Percentiles rank a stretch among this genome's conserved stretches.
Conservation (phyloP, 148 eudicot species). For the Rhododendron griersonianum region DNA sequence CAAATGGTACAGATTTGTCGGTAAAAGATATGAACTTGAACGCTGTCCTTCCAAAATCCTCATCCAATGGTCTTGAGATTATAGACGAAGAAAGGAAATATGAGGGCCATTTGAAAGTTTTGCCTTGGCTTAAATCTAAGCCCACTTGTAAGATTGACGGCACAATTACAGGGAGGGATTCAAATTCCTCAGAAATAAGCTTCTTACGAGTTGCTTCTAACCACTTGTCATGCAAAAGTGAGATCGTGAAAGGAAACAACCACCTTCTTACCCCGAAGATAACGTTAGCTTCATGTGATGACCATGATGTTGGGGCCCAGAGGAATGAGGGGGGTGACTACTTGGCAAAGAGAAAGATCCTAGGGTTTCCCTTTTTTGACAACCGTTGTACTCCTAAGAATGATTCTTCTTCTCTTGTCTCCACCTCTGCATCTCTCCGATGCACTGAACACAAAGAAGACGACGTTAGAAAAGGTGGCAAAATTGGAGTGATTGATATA, state of each 20-base stretch:
- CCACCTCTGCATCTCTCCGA: constrained; percentile 24
- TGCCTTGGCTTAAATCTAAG: constrained; percentile 69
- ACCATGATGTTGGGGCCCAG: constrained; percentile 19
- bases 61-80: constrained; percentile 20
- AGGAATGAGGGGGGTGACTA: constrained; percentile 19
- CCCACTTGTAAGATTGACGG: constrained; percentile 24
- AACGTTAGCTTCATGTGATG: constrained; percentile 23
- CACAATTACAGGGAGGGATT: constrained; percentile 21
- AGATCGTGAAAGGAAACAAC: constrained; percentile 19
- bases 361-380: constrained; percentile 51
- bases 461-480: constrained; percentile 21
- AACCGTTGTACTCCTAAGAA: constrained; percentile 21
- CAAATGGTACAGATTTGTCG: constrained; percentile 30
- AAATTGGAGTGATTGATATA: constrained; percentile 47
- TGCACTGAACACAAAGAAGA: constrained; percentile 19
- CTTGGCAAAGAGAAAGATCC: constrained; percentile 37
- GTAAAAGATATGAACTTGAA: constrained; percentile 47
- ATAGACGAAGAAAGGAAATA: constrained; percentile 24
- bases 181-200: constrained; percentile 15
- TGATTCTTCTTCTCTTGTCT: constrained; percentile 21
- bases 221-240: constrained; percentile 12
- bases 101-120: constrained; percentile 30
- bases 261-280: constrained; percentile 1
- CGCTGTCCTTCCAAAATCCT: constrained; percentile 31
- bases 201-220: constrained; percentile 19